phyloP scores from a whole-genome alignment of 768 basidiomycete species.

The Lactifluus hygrophoroides region DNA sequence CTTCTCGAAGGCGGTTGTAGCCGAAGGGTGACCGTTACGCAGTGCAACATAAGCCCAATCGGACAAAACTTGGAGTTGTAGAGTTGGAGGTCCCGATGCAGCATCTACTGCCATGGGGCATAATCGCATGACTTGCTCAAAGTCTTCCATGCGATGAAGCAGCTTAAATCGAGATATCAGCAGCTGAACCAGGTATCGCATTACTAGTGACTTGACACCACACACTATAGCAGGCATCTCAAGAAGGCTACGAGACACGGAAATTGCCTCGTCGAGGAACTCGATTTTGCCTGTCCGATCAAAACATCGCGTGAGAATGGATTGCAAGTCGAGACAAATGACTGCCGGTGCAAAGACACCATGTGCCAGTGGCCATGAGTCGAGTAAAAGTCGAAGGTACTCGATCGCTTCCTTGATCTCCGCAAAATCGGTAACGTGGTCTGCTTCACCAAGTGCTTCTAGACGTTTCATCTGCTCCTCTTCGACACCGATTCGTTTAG shows the following conservation, averaged over 20 bases:
- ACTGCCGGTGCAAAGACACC: no score
- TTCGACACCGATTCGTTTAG: no score
- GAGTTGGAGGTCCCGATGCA: no score
- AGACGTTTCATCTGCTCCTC: not conserved
- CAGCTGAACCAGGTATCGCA: not conserved
- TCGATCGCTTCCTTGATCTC: not conserved
- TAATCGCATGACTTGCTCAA: not conserved
- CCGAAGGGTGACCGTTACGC: not conserved
- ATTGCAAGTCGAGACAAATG: no score
- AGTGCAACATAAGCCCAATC: not conserved
- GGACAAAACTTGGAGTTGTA: not conserved
- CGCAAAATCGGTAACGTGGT: no score
- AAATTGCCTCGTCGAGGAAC: not conserved
- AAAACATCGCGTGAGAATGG: not conserved
- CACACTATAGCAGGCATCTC: not conserved
- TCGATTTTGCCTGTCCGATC: not conserved
- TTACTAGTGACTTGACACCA: no score
- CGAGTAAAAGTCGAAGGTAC: not conserved
- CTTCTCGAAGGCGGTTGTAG: not conserved
- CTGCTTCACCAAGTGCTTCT: not conserved
- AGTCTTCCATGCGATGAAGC: not conserved
- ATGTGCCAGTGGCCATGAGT: no score
- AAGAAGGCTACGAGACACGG: not conserved
- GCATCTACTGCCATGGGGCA: not conserved
- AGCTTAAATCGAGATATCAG: not conserved